Percentiles rank a stretch among this genome's conserved stretches.
These are phyloP conservation scores for Luffa acutangula DNA, from an alignment of 306 rosid species.

Conservation along the genomic window DNA sequence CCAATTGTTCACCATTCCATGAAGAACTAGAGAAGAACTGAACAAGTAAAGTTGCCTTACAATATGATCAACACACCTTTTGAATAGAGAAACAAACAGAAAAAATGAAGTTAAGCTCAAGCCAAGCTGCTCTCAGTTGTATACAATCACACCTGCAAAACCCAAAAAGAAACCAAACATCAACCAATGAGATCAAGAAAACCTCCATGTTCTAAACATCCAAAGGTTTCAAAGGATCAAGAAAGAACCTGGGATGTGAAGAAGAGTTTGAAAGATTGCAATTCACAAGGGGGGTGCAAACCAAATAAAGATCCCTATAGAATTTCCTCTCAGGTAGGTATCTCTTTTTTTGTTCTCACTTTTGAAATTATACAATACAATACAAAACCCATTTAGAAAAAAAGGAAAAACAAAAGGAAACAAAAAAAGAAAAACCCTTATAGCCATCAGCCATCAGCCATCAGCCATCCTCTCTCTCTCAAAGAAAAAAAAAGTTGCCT, in stretches of 20 bases:
- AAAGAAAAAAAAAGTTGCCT: neutral
- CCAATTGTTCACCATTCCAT: constrained; percentile 56
- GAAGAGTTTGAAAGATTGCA: constrained; percentile 18
- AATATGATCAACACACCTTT: constrained; percentile 75
- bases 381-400: constrained; percentile 9
- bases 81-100: constrained; percentile 37
- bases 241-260: constrained; percentile 12
- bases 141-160: constrained; percentile 71
- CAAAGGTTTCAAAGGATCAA: neutral
- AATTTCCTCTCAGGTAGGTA: constrained; percentile 33
- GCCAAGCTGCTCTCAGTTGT: constrained; percentile 40
- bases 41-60: constrained; percentile 43
- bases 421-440: neutral
- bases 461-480: neutral
- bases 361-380: constrained; percentile 10
- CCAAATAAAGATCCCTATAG: constrained; percentile 55
- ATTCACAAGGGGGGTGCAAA: constrained; percentile 42
- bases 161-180: constrained; percentile 7
- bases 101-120: constrained; percentile 39
- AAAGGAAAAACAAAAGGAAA: constrained; percentile 20
- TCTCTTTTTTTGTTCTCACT: constrained; percentile 24
- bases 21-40: constrained; percentile 46
- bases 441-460: neutral
- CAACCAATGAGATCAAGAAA: constrained; percentile 3
- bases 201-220: neutral